A percentile compares a stretch with the other conserved stretches of the same genome.
These are phyloP conservation scores for Diospyros lotus DNA, from an alignment of 148 eudicot species.

Conservation along the genomic window DNA sequence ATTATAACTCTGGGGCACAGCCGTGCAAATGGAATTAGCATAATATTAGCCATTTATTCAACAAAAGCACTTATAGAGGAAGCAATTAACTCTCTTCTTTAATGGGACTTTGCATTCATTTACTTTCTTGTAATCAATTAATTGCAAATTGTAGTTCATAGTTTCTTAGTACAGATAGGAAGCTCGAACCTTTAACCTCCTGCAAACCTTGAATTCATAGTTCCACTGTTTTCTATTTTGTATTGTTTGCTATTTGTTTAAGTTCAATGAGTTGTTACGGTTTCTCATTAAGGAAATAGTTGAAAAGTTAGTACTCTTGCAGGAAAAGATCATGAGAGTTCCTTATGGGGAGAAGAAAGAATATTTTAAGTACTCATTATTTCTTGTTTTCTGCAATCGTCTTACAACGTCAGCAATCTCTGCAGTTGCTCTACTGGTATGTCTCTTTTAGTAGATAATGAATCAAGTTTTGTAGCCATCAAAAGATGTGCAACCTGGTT, in stretches of 20 bases:
- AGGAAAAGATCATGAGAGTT: slow-evolving; percentile 98
- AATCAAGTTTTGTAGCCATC: neutral
- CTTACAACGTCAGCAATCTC: slow-evolving; percentile 84
- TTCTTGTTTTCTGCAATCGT: slow-evolving; percentile 97
- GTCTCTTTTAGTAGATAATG: neutral
- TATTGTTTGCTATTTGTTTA: neutral
- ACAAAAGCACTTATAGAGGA: too few relatives aligned
- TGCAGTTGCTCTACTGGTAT: slow-evolving; percentile 74
- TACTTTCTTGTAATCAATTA: neutral
- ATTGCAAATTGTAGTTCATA: neutral
- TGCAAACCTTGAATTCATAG: neutral
- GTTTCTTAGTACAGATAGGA: neutral
- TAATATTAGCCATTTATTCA: too few relatives aligned
- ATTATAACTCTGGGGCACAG: too few relatives aligned
- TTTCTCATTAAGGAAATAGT: slow-evolving; percentile 7
- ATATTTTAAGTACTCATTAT: slow-evolving; percentile 71
- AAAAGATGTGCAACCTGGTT: neutral
- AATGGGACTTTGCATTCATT: neutral
- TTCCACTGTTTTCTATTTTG: neutral
- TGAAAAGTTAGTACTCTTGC: slow-evolving; percentile 24
- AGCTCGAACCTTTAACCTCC: slow-evolving; percentile 4
- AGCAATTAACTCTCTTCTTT: neutral
- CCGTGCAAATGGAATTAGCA: too few relatives aligned
- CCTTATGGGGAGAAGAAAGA: slow-evolving; percentile 84
- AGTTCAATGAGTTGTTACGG: neutral